A percentile compares a stretch with the other conserved stretches of the same genome.
phyloP scores from a whole-genome alignment of 75 land plant genomes.

The Adiantum capillusveneris region DNA sequence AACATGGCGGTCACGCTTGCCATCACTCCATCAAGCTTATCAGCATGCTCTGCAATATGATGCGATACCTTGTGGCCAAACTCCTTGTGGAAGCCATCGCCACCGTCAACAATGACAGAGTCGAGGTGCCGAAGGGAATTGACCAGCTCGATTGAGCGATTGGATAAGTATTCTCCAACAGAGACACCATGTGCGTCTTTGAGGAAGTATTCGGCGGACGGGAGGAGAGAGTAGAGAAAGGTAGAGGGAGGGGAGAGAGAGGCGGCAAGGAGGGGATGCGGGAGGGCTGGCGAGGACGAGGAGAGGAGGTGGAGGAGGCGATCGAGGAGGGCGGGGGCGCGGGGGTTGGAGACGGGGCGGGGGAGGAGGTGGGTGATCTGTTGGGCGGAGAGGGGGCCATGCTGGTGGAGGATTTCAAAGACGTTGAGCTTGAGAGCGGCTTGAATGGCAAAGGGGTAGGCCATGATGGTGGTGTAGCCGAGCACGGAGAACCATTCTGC shows the following conservation, averaged over 20 bases:
- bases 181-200: not conserved
- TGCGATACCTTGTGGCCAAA: slow-evolving; percentile 13
- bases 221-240: not conserved
- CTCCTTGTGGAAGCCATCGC: slow-evolving; percentile 8
- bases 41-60: not conserved
- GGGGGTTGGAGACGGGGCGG: slow-evolving; percentile 1
- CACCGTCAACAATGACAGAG: slow-evolving; percentile 8
- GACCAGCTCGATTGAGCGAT: not conserved
- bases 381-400: slow-evolving; percentile 3
- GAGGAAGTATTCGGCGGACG: not conserved
- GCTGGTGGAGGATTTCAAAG: slow-evolving; percentile 1
- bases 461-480: not conserved
- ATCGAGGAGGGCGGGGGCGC: slow-evolving; percentile 9
- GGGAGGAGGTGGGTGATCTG: slow-evolving; percentile 5
- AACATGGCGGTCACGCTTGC: slow-evolving; percentile 31
- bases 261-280: slow-evolving; percentile 2
- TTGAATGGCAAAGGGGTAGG: not conserved
- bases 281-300: not conserved
- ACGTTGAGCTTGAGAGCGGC: slow-evolving; percentile 4
- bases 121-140: not conserved
- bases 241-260: not conserved
- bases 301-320: not conserved
- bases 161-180: not conserved
- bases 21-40: slow-evolving; percentile 37
- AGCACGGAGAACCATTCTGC: not conserved